Conservation (phyloP, 208 protist species). For the Acanthamoeba triangularis region DNA sequence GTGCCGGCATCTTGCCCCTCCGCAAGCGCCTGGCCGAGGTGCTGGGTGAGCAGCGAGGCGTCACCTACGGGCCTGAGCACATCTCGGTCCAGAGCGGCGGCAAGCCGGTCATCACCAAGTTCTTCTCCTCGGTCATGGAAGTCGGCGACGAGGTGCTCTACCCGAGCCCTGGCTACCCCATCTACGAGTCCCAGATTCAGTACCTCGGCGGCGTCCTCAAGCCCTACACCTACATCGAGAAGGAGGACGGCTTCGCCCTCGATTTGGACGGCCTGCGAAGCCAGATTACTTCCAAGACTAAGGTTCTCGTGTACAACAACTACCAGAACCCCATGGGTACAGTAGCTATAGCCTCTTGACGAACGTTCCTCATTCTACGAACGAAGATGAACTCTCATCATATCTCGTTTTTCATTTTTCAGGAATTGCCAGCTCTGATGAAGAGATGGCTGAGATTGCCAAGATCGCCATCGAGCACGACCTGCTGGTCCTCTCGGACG, state of each 20-base stretch:
- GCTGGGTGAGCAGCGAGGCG: constrained; percentile 43
- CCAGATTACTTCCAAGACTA: constrained; percentile 70
- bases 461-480: constrained; percentile 76
- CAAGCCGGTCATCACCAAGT: constrained; percentile 81
- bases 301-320: constrained; percentile 83
- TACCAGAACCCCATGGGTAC: constrained; percentile 79
- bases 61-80: constrained; percentile 69
- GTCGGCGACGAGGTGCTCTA: constrained; percentile 80
- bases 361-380: background rate
- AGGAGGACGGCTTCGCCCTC: constrained; percentile 37
- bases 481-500: constrained; percentile 75
- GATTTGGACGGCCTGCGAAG: constrained; percentile 51
- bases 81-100: constrained; percentile 78
- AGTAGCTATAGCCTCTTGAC: constrained; percentile 9
- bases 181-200: constrained; percentile 81
- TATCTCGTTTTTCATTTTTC: constrained; percentile 23
- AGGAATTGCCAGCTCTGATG: constrained; percentile 74
- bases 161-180: constrained; percentile 80
- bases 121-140: constrained; percentile 72
- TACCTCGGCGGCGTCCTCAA: constrained; percentile 74
- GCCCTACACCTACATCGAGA: constrained; percentile 76
- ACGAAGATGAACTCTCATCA: too few species aligned
- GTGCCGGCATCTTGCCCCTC: constrained; percentile 73
- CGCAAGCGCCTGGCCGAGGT: constrained; percentile 76
- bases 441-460: constrained; percentile 77